Conservation (phyloP, 1,284 basidiomycete genomes). For the Hypsizygus ulmarius region DNA sequence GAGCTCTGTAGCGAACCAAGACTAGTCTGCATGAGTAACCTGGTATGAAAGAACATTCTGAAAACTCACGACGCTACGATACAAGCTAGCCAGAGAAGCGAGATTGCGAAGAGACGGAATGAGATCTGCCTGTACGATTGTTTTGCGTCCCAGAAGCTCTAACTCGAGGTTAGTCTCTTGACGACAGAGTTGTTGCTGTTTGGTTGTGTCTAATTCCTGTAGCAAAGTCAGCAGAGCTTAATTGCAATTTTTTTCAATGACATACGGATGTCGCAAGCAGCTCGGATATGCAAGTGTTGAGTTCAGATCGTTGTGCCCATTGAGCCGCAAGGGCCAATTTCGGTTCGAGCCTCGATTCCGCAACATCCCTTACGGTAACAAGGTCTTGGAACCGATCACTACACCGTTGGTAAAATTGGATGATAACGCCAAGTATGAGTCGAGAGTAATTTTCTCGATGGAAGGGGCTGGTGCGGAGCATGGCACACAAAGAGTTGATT, state of each 20-base stretch:
- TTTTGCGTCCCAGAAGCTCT: conserved; percentile 52
- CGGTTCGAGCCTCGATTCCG: conserved; percentile 39
- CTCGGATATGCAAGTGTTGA: conserved; percentile 70
- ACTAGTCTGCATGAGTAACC: conserved; percentile 38
- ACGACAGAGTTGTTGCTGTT: conserved; percentile 56
- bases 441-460: conserved; percentile 92
- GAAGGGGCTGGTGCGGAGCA: conserved; percentile 94
- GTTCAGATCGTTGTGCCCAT: conserved; percentile 84
- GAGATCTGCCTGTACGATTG: conserved; percentile 66
- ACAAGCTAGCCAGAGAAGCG: conserved; percentile 75
- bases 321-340: conserved; percentile 68
- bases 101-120: conserved; percentile 76
- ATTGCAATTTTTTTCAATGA: conserved; percentile 8
- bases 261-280: conserved; percentile 45
- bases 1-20: conserved; percentile 79
- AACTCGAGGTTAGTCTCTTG: conserved; percentile 80
- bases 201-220: conserved; percentile 40
- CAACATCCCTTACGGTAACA: conserved; percentile 45
- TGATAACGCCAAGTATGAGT: conserved; percentile 93
- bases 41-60: neutral
- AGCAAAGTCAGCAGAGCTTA: conserved; percentile 1
- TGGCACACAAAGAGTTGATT: conserved; percentile 89
- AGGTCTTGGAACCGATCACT: conserved; percentile 83
- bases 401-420: conserved; percentile 95
- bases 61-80: conserved; percentile 79